phyloP scores from a whole-genome alignment of 306 rosid species.

The Casuarina glauca region DNA sequence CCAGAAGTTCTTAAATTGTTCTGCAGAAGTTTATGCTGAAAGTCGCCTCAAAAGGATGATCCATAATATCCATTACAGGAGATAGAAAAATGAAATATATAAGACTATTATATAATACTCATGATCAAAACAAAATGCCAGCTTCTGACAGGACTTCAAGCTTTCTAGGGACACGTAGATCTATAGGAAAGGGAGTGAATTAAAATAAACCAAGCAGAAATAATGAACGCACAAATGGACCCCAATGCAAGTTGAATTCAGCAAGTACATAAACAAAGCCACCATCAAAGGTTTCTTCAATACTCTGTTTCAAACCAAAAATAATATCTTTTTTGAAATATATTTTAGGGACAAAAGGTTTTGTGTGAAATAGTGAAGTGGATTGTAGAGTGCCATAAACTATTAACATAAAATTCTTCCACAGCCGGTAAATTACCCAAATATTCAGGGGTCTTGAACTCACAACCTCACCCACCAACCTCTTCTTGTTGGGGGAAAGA shows the following conservation, averaged over 20 bases:
- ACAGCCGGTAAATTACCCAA: no score
- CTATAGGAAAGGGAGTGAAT: neutral
- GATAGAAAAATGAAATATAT: conserved; percentile 11
- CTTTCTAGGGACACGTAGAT: neutral
- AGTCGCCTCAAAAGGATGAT: neutral
- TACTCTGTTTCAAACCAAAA: neutral
- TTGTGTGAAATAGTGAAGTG: neutral
- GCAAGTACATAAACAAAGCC: neutral
- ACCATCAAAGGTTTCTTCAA: neutral
- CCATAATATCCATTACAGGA: neutral
- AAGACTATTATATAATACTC: neutral
- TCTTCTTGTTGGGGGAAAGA: no score
- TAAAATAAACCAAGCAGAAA: neutral
- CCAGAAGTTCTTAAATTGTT: neutral
- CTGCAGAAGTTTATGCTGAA: neutral
- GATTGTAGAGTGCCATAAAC: neutral
- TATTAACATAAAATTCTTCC: no score
- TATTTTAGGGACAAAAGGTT: neutral
- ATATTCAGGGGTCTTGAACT: no score
- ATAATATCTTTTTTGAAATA: neutral
- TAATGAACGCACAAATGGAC: neutral
- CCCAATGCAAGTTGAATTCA: neutral
- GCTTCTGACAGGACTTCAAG: neutral
- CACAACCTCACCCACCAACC: no score
- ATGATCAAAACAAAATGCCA: neutral